Evolutionary conservation across 305 asterid genomes (phyloP).

Genomic region (Plantago lanceolata): DNA sequence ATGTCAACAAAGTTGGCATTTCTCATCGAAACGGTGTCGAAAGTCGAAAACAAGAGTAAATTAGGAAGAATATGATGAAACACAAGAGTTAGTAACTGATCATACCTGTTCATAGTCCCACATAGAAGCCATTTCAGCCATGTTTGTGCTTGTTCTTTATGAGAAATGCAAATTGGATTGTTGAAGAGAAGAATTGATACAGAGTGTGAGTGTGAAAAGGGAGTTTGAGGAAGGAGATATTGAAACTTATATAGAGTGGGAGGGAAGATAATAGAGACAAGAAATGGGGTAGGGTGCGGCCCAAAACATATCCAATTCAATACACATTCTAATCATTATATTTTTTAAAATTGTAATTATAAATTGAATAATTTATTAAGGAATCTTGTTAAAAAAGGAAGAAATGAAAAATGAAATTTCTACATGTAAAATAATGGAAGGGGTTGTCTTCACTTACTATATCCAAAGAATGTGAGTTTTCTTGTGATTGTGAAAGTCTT

Average conservation of each 20-base stretch:
- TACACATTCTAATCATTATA: slow-evolving; percentile 31
- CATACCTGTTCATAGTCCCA: slow-evolving; percentile 63
- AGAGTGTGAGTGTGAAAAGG: slow-evolving; percentile 23
- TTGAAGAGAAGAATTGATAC: slow-evolving; percentile 19
- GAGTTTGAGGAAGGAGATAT: slow-evolving; percentile 20
- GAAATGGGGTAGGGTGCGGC: slow-evolving; percentile 8
- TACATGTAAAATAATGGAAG: slow-evolving; percentile 23
- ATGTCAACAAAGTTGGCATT: too few species aligned
- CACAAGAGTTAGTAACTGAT: too few species aligned
- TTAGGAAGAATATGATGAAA: too few species aligned
- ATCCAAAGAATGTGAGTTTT: slow-evolving; percentile 6
- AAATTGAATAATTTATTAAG: slow-evolving; percentile 31
- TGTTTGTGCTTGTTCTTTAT: slow-evolving; percentile 16
- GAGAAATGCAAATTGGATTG: slow-evolving; percentile 5
- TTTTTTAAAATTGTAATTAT: slow-evolving; percentile 14
- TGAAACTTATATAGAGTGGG: slow-evolving; percentile 30
- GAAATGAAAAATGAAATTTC: slow-evolving; percentile 21
- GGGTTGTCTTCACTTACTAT: slow-evolving; percentile 38
- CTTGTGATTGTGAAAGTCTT: background rate
- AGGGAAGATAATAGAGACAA: slow-evolving; percentile 28
- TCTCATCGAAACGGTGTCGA: too few species aligned
- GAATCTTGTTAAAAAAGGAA: slow-evolving; percentile 33
- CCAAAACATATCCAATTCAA: slow-evolving; percentile 22
- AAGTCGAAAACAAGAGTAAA: too few species aligned
- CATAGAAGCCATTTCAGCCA: slow-evolving; percentile 57